Evolutionary conservation across 2,329 filamentous ascomycete genomes (phyloP), one percentile per base, ranked within the genome.

Genomic region (Penicillium sp.): DNA sequence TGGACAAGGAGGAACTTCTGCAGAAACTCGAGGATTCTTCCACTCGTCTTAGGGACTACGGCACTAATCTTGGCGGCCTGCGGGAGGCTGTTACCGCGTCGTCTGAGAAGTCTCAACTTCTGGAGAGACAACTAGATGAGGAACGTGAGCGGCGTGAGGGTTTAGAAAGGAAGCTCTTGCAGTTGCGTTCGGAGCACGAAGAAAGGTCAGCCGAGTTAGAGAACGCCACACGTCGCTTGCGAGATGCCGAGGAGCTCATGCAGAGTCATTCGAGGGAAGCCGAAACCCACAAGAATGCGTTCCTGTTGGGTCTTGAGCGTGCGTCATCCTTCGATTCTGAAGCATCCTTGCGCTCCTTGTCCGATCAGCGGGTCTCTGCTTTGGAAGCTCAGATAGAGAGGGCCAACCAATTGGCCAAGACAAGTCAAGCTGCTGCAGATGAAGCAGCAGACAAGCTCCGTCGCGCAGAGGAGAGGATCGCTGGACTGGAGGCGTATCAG

Each of bases 401-500:
- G 39, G 86, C 91, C 15, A 94, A 88, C 61, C 77, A 76, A 2
- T 73, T 97, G 65, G 88, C 90, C 26, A 87, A 85, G 67, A 88
- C 88, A 63, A 95, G 95, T 59, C 89, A 96, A 67, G 78, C 84
- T 53, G 90, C 94, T 52, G 91, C 90, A 1, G 88, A 98, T 66
- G 73, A 77, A 24, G 89, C 90, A 3, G 85, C 88, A 0, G 89
- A 96, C 64, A 94, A 90, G 66, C 77, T 98, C 45, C 85, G 93
- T 45, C 85, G 85, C 51, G 93, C 93, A 3, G 94, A 98, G 70
- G 94, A 97, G 72, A 84, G 93, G 37, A 97, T 98, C 66, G 94
- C 93, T 4, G 93, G 93, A 6, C 78, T 98, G 3, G 93, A 98
- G 68, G 88, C 89, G 26, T 97, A 97, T 67, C 93, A 98, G 70